Base-by-base conservation (phyloP, 2,329 filamentous ascomycete species). In the Fusarium austroafricanum region DNA sequence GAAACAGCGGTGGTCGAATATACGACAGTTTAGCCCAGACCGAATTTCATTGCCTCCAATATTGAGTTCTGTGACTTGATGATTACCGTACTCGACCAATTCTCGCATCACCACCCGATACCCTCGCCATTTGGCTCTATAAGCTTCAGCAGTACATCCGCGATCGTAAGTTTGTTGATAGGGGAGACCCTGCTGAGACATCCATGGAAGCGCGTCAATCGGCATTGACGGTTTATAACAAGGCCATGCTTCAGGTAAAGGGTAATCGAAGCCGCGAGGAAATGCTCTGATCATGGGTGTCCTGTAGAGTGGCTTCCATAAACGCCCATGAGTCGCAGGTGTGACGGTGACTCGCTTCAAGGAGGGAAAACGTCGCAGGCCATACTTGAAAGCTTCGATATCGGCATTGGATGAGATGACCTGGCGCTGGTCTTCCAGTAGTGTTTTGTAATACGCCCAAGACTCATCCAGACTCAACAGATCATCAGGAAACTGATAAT, bases 271-370 rank as follows among this genome's bases (percentile, higher is more conserved):
- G 1, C 39, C n/a, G 2, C 8, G 15, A 35, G 57, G 57, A 11
- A 61, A 60, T 0, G 38, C 15, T 2, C 28, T 60, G 6, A 61
- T 60, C 44, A 61, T 60, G 3, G 55, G 57, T 7, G 55, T 61
- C 0, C 4, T 33, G 10, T 35, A 26, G 9, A 61, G 29, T 3
- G 57, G 55, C 2, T 39, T 17, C 0, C 21, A 12, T 14, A 23
- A 6, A 3, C 39, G 21, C 14, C 57, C 44, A 12, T 61, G 57
- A 1, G 44, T 29, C 5, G 39, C 18, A 7, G 55, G 57, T 21
- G 57, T 35, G 3, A 53, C 10, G 1, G 55, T 53, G 1, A 60
- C 17, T 18, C 39, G 15, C 8, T 18, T 40, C 0, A 60, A 21
- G 7, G 18, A 15, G 6, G 28, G 35, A 12, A 61, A 61, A 8